Conservation (phyloP, 768 basidiomycete genomes). For the Macrolepiota albuminosa region DNA sequence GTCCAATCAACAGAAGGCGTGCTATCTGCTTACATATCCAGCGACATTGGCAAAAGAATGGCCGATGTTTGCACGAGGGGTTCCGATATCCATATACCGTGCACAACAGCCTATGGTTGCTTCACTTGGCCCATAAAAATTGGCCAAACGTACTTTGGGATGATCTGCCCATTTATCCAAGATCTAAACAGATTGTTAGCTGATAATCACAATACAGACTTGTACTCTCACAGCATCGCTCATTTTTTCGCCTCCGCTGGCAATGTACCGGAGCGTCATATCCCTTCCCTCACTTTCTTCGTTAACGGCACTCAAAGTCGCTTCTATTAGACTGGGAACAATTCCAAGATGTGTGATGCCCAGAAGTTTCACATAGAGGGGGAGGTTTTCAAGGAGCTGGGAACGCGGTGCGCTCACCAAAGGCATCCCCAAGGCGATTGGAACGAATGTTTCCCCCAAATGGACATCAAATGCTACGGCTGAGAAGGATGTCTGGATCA, state of each 20-base stretch:
- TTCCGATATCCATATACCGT: slow-evolving; percentile 34
- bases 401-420: slow-evolving; percentile 39
- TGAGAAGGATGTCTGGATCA: slow-evolving; percentile 13
- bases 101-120: slow-evolving; percentile 49
- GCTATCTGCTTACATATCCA: slow-evolving; percentile 22
- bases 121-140: slow-evolving; percentile 51
- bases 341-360: slow-evolving; percentile 46
- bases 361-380: slow-evolving; percentile 29
- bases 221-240: slow-evolving; percentile 36
- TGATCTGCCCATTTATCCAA: slow-evolving; percentile 46
- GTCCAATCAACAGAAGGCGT: background rate
- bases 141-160: slow-evolving; percentile 38
- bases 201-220: background rate
- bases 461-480: slow-evolving; percentile 53
- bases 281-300: slow-evolving; percentile 17
- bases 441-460: slow-evolving; percentile 37
- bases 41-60: slow-evolving; percentile 33
- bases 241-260: slow-evolving; percentile 50
- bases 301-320: slow-evolving; percentile 33
- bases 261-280: slow-evolving; percentile 37
- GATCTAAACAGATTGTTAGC: slow-evolving; percentile 18
- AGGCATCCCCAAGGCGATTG: slow-evolving; percentile 39
- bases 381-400: slow-evolving; percentile 38
- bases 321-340: slow-evolving; percentile 50
- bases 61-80: slow-evolving; percentile 40